Evolutionary conservation across 768 basidiomycete genomes (phyloP), one percentile per base, ranked within the genome.

Genomic region (Udeniomyces megalosporus): DNA sequence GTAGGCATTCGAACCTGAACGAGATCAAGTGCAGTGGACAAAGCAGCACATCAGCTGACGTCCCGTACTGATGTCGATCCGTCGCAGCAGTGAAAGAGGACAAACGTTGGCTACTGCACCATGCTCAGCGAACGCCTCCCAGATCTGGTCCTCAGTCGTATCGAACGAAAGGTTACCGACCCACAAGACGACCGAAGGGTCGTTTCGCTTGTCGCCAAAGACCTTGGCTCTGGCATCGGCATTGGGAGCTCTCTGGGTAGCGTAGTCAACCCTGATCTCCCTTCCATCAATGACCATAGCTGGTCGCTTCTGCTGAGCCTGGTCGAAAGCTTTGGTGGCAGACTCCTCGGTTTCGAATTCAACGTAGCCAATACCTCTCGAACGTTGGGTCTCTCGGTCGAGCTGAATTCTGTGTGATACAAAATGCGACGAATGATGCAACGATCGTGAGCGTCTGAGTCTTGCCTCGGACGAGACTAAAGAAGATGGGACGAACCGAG

Each of bases 1-100:
- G 91, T 93, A 29, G 91, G 90, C 56, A 99, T 76, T 60, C 91
- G 82, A n/a, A n/a, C n/a, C n/a, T 38, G 96, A 87, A 69, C 77
- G 84, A n/a, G n/a, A n/a, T n/a, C n/a, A n/a, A n/a, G n/a, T n/a
- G n/a, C n/a, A n/a, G n/a, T n/a, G n/a, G n/a, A n/a, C n/a, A n/a
- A n/a, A n/a, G n/a, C n/a, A n/a, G n/a, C n/a, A n/a, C n/a, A n/a
- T n/a, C n/a, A n/a, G n/a, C n/a, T n/a, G n/a, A n/a, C n/a, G n/a
- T n/a, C n/a, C n/a, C n/a, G n/a, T n/a, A n/a, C n/a, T n/a, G n/a
- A n/a, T n/a, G n/a, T n/a, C n/a, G n/a, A n/a, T n/a, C n/a, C n/a
- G n/a, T n/a, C n/a, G n/a, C n/a, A n/a, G n/a, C n/a, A n/a, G n/a
- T n/a, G n/a, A n/a, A n/a, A n/a, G n/a, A n/a, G n/a, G n/a, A n/a